Conservation (phyloP, 1,284 basidiomycete genomes). For the Ceratobasidium sp. region DNA sequence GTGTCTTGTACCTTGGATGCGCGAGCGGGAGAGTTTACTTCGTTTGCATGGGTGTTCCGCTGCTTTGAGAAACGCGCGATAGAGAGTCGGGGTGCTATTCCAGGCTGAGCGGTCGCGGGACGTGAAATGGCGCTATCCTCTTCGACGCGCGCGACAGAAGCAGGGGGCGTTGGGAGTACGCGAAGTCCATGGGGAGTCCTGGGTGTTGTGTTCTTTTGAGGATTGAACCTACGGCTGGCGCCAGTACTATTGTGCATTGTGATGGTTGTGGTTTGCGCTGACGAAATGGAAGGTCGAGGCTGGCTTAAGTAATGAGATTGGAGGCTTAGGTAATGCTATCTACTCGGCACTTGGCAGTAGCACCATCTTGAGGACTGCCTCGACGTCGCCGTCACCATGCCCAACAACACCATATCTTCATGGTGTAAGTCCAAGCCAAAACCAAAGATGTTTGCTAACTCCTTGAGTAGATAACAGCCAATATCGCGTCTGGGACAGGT, state of each 20-base stretch:
- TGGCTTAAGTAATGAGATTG: too few species aligned
- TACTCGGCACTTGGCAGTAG: too few species aligned
- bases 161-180: slow-evolving; percentile 27
- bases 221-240: too few species aligned
- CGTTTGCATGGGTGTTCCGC: not conserved
- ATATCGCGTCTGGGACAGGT: slow-evolving; percentile 38
- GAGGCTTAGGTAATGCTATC: too few species aligned
- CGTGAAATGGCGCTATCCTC: not conserved
- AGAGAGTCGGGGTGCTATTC: not conserved
- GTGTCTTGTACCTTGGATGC: not conserved
- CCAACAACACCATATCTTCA: slow-evolving; percentile 15
- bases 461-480: slow-evolving; percentile 12
- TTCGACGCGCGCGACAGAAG: not conserved
- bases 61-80: not conserved
- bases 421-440: slow-evolving; percentile 10
- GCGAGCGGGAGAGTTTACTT: slow-evolving; percentile 3
- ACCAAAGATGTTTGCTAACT: not conserved
- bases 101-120: slow-evolving; percentile 1
- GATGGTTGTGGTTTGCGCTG: not conserved
- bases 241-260: too few species aligned
- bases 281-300: too few species aligned
- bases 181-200: not conserved
- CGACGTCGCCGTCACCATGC: slow-evolving; percentile 16
- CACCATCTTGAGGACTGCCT: too few species aligned
- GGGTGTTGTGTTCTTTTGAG: not conserved